Evolutionary conservation across 164 flowering plant genomes (phyloP).

Genomic region (Kalanchoe fedtschenkoi): DNA sequence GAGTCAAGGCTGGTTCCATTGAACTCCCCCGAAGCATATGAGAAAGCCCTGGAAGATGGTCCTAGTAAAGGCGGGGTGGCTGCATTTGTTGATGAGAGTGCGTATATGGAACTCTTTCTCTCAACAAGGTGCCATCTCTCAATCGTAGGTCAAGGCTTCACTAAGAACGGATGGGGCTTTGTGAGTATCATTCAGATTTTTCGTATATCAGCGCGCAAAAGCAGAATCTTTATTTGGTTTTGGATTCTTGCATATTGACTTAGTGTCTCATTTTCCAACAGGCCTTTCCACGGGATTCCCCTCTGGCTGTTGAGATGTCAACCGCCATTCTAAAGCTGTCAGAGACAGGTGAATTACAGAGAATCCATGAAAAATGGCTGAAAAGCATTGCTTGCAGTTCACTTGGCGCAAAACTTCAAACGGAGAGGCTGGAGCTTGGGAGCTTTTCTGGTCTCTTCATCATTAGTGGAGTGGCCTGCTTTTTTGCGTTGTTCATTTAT

Average conservation of each 20-base stretch:
- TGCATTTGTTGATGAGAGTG: slow-evolving; percentile 51
- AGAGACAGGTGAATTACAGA: slow-evolving; percentile 49
- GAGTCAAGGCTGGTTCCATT: slow-evolving; percentile 39
- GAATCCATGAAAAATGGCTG: slow-evolving; percentile 66
- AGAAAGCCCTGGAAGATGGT: slow-evolving; percentile 36
- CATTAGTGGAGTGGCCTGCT: slow-evolving; percentile 38
- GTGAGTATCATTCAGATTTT: slow-evolving; percentile 30
- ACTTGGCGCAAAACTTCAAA: slow-evolving; percentile 25
- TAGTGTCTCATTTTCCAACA: slow-evolving; percentile 7
- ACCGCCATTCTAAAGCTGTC: slow-evolving; percentile 51
- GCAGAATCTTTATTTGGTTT: neutral
- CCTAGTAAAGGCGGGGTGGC: slow-evolving; percentile 60
- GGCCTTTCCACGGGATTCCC: slow-evolving; percentile 67
- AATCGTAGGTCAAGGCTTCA: slow-evolving; percentile 55
- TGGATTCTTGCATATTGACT: neutral
- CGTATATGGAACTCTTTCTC: slow-evolving; percentile 52
- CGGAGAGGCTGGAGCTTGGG: slow-evolving; percentile 31
- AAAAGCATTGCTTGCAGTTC: slow-evolving; percentile 36
- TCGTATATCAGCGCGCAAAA: neutral
- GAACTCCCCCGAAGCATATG: slow-evolving; percentile 29
- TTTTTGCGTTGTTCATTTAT: slow-evolving; percentile 36
- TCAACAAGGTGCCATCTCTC: slow-evolving; percentile 44
- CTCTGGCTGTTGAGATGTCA: slow-evolving; percentile 49
- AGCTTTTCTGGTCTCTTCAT: slow-evolving; percentile 52
- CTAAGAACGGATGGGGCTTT: slow-evolving; percentile 65